Base-by-base conservation (phyloP, 305 asterid genomes). In the Ruellia speciosa region DNA sequence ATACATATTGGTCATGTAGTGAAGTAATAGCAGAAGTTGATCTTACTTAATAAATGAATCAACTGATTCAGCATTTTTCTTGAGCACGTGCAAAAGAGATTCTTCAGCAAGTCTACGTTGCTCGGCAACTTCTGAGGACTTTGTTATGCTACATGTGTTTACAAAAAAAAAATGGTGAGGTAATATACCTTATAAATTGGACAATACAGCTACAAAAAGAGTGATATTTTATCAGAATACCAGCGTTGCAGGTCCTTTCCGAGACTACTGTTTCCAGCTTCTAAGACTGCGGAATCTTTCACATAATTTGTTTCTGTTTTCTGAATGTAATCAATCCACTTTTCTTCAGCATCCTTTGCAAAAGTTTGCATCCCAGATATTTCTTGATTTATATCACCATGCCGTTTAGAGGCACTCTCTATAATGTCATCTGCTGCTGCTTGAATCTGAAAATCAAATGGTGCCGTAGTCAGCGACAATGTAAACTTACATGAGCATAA, bases 231-330 rank as follows among this genome's bases (percentile, higher is more conserved):
- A 33, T 46, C 7, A 5, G 35, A 47, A 9, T 77, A 88, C 96
- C 96, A 82, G 69, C 59, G 71, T 31, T 75, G 88, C 55, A 85
- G 70, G 66, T 67, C 81, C 39, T 68, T 77, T 64, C 67, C 87
- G 67, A 85, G 73, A 61, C 53, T 75, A 63, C 70, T 61, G 69
- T 81, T 87, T 59, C 77, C 81, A 20, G 65, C 62, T 67, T 79
- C 83, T 64, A 81, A 75, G 4, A 71, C 63, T 56, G 78, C 78
- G 69, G 87, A 76, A 62, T 85, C 82, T 75, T 74, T 83, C 24
- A 58, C 57, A 58, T 79, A 72, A 28, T 71, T 68, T 35, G 74
- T 63, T 73, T 83, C 89, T 34, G 74, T 75, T 64, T 45, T 73
- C 47, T 68, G 70, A 72, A 79, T 54, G 69, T 74, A 82, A 57